Evolutionary conservation across 164 flowering plant genomes (phyloP), one percentile per base, ranked within the genome.

Genomic region (Nymphaea colorata): DNA sequence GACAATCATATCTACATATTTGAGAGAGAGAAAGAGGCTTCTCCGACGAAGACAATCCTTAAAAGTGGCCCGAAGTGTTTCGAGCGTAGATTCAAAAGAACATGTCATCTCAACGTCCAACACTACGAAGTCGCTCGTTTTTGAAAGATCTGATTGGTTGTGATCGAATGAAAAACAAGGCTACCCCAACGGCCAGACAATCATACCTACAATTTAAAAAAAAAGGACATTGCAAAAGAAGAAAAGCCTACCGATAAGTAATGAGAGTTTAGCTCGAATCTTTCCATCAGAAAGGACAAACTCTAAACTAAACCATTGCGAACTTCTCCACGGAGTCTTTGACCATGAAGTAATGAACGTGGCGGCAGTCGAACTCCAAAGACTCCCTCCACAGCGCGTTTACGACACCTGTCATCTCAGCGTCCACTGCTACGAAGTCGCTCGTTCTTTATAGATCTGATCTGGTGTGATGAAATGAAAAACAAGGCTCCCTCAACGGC

Each of bases 241-340:
- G 44, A 59, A 82, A 25, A 25, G 59, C 87, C 82, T 51, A 93
- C 96, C 96, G 98, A 60, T 89, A 81, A 70, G 98, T 87, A 6
- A 88, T 55, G 66, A 94, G 87, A 14, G 84, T 78, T 18, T 76
- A 73, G 51, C 71, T 80, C 43, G 64, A 67, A 0, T 76, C 14
- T 64, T 94, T 97, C 95, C 93, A 94, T 0, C 92, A 85, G 66
- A 91, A 91, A 12, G 98, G 96, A 67, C 96, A 91, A 8, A 94
- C 92, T 3, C 98, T 97, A 71, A 91, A 86, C 77, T 94, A 97
- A 72, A 94, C 74, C 55, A 88, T 93, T 44, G 97, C 98, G 72
- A 91, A 94, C 63, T 89, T 91, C 80, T 88, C 90, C 17, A 89
- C 97, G 7, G 97, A 94, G 73, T 91, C 97, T 65, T 87, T 91